phyloP scores from a whole-genome alignment of 495 filamentous ascomycete species.

The Penicillium soppii region DNA sequence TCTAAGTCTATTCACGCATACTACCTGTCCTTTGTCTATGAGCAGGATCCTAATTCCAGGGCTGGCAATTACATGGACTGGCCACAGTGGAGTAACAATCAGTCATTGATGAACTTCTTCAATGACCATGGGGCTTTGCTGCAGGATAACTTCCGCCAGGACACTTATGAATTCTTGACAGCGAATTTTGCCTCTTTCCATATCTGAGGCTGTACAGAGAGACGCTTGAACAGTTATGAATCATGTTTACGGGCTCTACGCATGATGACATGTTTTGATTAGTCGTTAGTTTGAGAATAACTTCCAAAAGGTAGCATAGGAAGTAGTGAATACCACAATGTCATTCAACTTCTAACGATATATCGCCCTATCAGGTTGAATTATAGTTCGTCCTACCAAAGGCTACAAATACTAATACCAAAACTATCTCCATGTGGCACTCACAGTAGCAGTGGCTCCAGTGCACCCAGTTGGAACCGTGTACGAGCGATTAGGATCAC shows the following conservation, averaged over 20 bases:
- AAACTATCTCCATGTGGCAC: constrained; percentile 24
- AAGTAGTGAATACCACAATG: too few species aligned
- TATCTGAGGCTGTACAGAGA: constrained; percentile 37
- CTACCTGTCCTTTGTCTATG: constrained; percentile 65
- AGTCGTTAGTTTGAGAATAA: too few species aligned
- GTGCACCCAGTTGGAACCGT: constrained; percentile 51
- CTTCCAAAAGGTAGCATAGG: too few species aligned
- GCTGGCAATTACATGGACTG: constrained; percentile 46
- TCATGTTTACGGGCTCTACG: background rate
- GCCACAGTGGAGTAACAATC: constrained; percentile 58
- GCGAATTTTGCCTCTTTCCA: constrained; percentile 45
- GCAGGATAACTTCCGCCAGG: constrained; percentile 58
- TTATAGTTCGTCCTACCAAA: too few species aligned
- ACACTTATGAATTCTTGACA: constrained; percentile 47
- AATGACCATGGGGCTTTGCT: constrained; percentile 42
- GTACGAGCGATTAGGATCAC: constrained; percentile 59
- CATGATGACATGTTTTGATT: too few species aligned
- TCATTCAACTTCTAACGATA: too few species aligned
- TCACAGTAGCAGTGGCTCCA: constrained; percentile 23
- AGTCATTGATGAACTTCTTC: constrained; percentile 59
- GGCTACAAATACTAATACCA: background rate
- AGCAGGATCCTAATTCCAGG: constrained; percentile 59
- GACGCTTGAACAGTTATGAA: background rate
- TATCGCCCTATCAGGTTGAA: too few species aligned
- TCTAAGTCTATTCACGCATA: constrained; percentile 57